Evolutionary conservation across 306 rosid species (phyloP), one percentile per base, ranked within the genome.

Genomic region (Malus fusca): DNA sequence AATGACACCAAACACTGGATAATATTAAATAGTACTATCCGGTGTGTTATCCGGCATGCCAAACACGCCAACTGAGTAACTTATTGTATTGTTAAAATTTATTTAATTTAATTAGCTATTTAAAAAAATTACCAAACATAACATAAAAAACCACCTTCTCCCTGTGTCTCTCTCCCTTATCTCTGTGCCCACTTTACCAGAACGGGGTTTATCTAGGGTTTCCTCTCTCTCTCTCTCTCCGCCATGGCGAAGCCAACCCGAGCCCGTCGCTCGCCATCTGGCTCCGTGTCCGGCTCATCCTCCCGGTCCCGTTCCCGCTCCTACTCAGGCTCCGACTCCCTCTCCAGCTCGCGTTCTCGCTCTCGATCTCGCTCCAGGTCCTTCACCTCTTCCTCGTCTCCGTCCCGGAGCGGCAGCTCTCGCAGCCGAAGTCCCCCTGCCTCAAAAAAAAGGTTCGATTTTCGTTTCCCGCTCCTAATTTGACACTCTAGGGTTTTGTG

Each of bases 161-260:
- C 31, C 37, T n/a, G n/a, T 61, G 14, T 17, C 51, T 26, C 30
- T 25, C 52, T 3, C 18, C 4, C 66, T 33, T 8, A 9, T 26
- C 66, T 25, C 37, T 52, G 51, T 43, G 7, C 46, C 22, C 53
- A 15, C 53, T 15, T 28, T 30, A 12, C 33, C 22, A 1, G 15
- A 11, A 83, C 18, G 84, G 92, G 97, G 95, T 91, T 93, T 87
- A 88, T 80, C 77, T 75, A 84, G 91, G 96, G 91, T 86, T 89
- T 78, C 87, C 28, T 53, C 14, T 69, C 40, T 35, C 40, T 35
- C 37, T 31, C 35, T 31, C 35, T 33, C 46, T 25, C 48, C 75
- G 74, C 90, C 77, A 96, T 96, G 99, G 93, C 96, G 85, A 96
- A 96, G 77, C 97, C 98, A 18, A 93, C 86, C 82, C 88, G 96